Conservation (phyloP, 2,329 filamentous ascomycete species). For the Lasiodiplodia citricola region DNA sequence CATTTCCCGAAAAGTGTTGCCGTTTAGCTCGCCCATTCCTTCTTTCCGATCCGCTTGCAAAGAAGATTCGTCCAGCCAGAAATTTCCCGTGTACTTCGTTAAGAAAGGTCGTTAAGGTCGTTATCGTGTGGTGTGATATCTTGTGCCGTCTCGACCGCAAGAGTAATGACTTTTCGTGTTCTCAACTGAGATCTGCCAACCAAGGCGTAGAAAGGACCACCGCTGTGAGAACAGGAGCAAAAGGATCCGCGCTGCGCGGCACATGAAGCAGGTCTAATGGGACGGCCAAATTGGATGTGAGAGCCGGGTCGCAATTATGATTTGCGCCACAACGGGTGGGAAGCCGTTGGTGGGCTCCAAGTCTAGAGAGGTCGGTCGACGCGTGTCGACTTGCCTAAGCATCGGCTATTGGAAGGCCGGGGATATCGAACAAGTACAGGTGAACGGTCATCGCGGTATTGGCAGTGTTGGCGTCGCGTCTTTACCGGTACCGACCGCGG, state of each 20-base stretch:
- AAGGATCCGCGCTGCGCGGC: conserved; percentile 7
- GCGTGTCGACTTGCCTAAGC: neutral
- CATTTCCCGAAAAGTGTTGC: neutral
- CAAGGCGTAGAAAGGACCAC: neutral
- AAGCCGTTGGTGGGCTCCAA: neutral
- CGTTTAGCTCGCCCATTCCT: neutral
- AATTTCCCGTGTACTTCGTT: neutral
- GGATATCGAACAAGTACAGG: neutral
- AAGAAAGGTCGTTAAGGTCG: conserved; percentile 13
- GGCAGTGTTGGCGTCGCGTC: conserved; percentile 7
- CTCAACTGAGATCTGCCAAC: conserved; percentile 2
- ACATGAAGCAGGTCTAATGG: conserved; percentile 13
- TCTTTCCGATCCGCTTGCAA: neutral
- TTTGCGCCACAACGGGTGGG: neutral
- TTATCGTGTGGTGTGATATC: conserved; percentile 10
- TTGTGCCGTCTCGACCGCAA: conserved; percentile 4
- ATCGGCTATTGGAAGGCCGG: neutral
- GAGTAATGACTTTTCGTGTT: conserved; percentile 4
- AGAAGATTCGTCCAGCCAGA: neutral
- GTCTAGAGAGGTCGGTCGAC: neutral
- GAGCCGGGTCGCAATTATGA: neutral
- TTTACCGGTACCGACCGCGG: conserved; percentile 44
- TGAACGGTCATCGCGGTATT: neutral
- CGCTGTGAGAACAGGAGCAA: neutral
- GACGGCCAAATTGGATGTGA: neutral